Base-by-base conservation (phyloP, 805 yeast species). In the Yamadazyma paraphyllophila region DNA sequence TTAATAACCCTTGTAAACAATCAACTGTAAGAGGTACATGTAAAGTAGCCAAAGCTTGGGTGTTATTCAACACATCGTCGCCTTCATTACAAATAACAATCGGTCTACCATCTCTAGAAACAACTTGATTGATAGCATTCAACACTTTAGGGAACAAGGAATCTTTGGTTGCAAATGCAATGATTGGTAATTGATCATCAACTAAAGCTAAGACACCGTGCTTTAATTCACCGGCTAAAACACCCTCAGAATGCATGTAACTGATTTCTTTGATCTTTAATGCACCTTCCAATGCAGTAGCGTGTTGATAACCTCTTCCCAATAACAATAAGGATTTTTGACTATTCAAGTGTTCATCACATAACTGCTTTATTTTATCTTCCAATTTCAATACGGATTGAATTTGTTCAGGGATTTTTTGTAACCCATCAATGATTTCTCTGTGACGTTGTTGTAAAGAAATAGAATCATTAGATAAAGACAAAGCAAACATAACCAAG, bases 191-290 rank as follows among this genome's bases (percentile, higher is more conserved):
- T 51, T 85, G 77, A 57, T 87, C 96, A 69, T 94, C 99, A 49
- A 94, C 97, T 49, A 94, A 78, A 7, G 99, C 99, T 60, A 94
- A 80, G 27, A 89, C 96, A 71, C 99, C 99, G 65, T 94, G 99
- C 69, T 94, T 94, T 71, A 94, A 82, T 72, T 94, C 99, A 67
- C 99, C 99, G 16, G 99, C 99, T 54, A 94, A 82, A 44, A 94
- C 96, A 75, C 99, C 99, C 74, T 94, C 99, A 15, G 97, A 89
- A 67, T 94, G 99, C 89, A 94, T 94, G 68, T 94, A 94, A 2
- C 98, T 92, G 52, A 94, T 94, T 70, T 94, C 99, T 73, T 94
- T 94, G 65, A 94, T 92, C 74, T 94, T 94, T 61, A 94, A 80
- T 10, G 99, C 99, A 64, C 99, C 99, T 73, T 94, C 99, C 59